These are phyloP conservation scores for Yamadazyma sp. DNA, from an alignment of 1,139 yeast genomes.

Conservation along the genomic window DNA sequence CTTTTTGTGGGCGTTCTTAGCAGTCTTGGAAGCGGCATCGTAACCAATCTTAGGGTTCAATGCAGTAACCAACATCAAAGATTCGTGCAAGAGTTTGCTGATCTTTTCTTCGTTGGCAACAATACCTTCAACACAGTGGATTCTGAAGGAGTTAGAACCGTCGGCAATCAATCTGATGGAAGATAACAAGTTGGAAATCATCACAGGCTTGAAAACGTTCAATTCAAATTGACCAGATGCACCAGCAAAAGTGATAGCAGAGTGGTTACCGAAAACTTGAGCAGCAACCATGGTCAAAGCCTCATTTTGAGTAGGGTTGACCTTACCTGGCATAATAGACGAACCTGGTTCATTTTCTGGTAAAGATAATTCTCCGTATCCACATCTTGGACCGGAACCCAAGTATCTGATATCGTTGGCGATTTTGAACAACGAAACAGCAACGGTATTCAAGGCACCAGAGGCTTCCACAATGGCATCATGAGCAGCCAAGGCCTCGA, in stretches of 20 bases:
- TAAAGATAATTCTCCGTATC: slow-evolving; percentile 90
- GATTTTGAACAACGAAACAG: slow-evolving; percentile 89
- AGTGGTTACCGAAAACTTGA: slow-evolving; percentile 95
- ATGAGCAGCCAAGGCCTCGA: slow-evolving; percentile 98
- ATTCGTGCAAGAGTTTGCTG: slow-evolving; percentile 83
- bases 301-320: slow-evolving; percentile 98
- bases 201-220: slow-evolving; percentile 95
- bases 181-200: slow-evolving; percentile 85
- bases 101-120: slow-evolving; percentile 86
- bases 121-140: slow-evolving; percentile 94
- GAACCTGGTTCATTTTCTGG: slow-evolving; percentile 99
- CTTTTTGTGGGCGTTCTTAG: slow-evolving; percentile 97
- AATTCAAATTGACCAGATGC: slow-evolving; percentile 98
- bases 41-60: slow-evolving; percentile 98
- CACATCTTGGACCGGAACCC: slow-evolving; percentile 99
- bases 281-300: slow-evolving; percentile 98
- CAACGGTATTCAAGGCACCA: slow-evolving; percentile 95
- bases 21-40: slow-evolving; percentile 95
- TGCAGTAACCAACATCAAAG: slow-evolving; percentile 97
- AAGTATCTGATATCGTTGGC: slow-evolving; percentile 97
- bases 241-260: slow-evolving; percentile 94
- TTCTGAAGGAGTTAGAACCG: slow-evolving; percentile 84
- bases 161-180: slow-evolving; percentile 89
- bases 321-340: slow-evolving; percentile 99
- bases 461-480: slow-evolving; percentile 97